Evolutionary conservation across 2,329 filamentous ascomycete genomes (phyloP), one percentile per base, ranked within the genome.

Genomic region (Tolypocladium tropicale): DNA sequence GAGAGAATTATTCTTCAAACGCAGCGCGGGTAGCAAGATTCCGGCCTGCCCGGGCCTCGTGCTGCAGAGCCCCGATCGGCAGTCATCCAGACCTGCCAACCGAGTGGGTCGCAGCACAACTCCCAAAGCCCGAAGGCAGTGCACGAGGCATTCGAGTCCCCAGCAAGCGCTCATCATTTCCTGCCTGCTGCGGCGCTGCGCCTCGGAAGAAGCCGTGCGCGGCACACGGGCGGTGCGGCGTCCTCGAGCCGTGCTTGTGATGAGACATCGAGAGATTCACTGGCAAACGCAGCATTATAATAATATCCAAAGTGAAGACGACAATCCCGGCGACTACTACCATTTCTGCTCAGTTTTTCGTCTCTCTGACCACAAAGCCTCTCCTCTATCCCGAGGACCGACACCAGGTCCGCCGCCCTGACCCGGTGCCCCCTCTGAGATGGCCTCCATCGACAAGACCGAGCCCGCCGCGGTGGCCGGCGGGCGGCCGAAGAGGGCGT

Each of bases 361-460:
- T 36, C 32, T 28, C n/a, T 25, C 33, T n/a, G n/a, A n/a, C n/a
- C 33, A 11, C 33, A 11, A 14, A n/a, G 14, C 6, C 6, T 34
- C 18, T 51, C 18, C 48, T 18, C 18, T 10, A 6, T 32, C 9
- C 48, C 48, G 48, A 51, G 28, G 12, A 34, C 2, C 43, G 5
- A 30, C 23, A 14, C 43, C 43, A 28, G 23, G 25, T 6, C 16
- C 16, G 43, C 5, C 34, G 16, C 2, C 5, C 34, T 16, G 14
- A 18, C 14, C 11, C 41, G 4, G 14, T 5, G 23, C 1, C 49
- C 30, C 49, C 18, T 30, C 28, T 51, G 12, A 16, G 6, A 46
- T 68, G 65, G 65, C 64, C 63, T 23, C 55, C 63, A n/a, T 66
- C 67, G 65, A 52, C 32, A 52, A 52, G 18, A 3, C 48, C n/a